Base-by-base conservation (phyloP, 441 rosid genomes). In the Adansonia rubrostipa region DNA sequence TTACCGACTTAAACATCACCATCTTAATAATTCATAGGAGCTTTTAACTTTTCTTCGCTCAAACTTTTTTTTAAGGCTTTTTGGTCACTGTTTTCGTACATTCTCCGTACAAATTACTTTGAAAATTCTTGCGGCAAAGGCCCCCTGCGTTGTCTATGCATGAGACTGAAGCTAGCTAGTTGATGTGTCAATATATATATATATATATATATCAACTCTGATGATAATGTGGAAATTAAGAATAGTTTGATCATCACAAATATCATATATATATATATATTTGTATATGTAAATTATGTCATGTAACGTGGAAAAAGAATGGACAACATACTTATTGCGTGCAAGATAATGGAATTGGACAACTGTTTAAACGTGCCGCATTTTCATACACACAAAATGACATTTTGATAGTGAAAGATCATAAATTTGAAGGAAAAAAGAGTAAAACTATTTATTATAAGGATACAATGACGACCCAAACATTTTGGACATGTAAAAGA, bases 1-100 rank as follows among this genome's bases (percentile, higher is more conserved):
- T 65, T 66, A 20, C 71, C 28, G 53, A 66, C 71, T 66, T 66
- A 42, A 66, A 66, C 71, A 66, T 66, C 51, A 66, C 28, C 15
- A 66, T 42, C 71, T 42, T 3, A 44, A 66, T 44, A 66, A 65
- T 65, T 65, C 13, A 65, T 0, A 7, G 4, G 44, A 19, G 4
- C 1, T 20, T 24, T 4, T 0, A 9, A 58, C 15, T 17, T 24
- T 15, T 60, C 5, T 9, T 2, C 33, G 1, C 24, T 7, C 24
- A 7, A 56, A 56, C 22, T 6, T 56, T 63, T 63, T 33, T 63
- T n/a, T 1, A 53, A 53, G 9, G 47, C 47, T 28, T 36, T 62
- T 62, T 62, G 66, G 66, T 62, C 9, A 1, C 10, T 3, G 33
- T 28, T 28, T 28, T 28, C 33, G 33, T 28, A 28, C 33, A 28